Percentiles rank a stretch among this genome's conserved stretches.
phyloP scores from a whole-genome alignment of 1,284 basidiomycete species.

The Ceratobasidium sp. region DNA sequence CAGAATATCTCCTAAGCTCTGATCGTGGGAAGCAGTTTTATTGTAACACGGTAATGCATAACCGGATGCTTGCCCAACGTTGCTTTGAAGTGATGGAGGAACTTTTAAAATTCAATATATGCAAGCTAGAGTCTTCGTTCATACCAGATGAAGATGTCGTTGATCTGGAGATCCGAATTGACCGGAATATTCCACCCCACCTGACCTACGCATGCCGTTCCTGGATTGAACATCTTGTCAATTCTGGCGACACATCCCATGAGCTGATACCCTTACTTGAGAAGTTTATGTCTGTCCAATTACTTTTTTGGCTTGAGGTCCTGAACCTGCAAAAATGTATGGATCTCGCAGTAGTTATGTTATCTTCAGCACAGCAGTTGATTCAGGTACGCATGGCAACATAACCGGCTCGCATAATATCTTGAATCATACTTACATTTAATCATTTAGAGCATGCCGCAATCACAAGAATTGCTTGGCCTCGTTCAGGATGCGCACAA shows the following conservation, averaged over 20 bases:
- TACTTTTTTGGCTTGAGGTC: neutral
- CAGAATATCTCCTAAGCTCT: neutral
- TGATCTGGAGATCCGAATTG: neutral
- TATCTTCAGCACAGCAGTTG: neutral
- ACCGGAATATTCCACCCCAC: neutral
- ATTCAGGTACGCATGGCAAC: neutral
- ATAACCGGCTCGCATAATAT: neutral
- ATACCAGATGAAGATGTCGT: neutral
- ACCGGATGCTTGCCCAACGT: neutral
- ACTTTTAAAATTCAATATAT: neutral
- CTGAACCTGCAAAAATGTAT: neutral
- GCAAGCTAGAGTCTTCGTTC: constrained; percentile 5
- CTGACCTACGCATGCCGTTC: neutral
- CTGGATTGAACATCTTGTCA: neutral
- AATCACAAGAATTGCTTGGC: neutral
- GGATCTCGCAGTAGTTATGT: neutral
- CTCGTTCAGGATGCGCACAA: neutral
- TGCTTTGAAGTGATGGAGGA: neutral
- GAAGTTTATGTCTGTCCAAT: neutral
- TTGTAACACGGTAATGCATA: neutral
- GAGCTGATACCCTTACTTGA: neutral
- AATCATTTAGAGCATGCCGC: neutral
- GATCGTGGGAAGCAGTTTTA: neutral
- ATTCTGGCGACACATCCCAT: too few relatives aligned
- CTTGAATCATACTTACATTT: neutral